Evolutionary conservation across 371 early-diverging fungal genomes (phyloP).

Genomic region (Actinomucor elegans): DNA sequence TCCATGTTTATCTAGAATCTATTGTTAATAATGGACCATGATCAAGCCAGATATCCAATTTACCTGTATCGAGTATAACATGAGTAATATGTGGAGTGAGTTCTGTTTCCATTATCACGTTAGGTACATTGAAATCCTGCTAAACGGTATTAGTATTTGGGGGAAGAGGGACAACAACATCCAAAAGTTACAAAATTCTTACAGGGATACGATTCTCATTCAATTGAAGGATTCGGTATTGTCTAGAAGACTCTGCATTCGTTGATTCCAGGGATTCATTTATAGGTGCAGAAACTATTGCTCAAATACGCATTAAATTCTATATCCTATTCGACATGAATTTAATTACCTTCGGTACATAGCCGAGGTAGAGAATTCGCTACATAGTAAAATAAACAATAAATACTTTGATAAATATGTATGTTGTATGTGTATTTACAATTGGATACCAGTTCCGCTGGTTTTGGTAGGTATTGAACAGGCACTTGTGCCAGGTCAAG

Average conservation of each 20-base stretch:
- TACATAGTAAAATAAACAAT: background rate
- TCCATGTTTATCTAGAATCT: no score
- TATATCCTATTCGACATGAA: background rate
- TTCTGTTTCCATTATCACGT: background rate
- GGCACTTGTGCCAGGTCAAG: no score
- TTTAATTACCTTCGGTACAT: background rate
- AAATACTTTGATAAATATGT: background rate
- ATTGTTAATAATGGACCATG: no score
- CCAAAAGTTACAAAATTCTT: background rate
- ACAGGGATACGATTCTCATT: background rate
- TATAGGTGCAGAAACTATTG: background rate
- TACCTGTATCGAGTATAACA: background rate
- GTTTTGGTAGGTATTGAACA: background rate
- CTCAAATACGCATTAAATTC: no score
- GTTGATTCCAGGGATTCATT: background rate
- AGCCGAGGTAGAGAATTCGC: background rate
- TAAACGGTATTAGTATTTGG: background rate
- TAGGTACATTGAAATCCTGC: slow-evolving; percentile 8
- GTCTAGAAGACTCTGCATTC: background rate
- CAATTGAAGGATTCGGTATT: background rate
- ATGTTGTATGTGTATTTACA: no score
- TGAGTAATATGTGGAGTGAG: background rate
- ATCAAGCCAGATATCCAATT: no score
- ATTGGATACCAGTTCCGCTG: background rate
- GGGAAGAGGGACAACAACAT: background rate